Evolutionary conservation across 306 rosid genomes (phyloP).

Genomic region (Acacia confusa): DNA sequence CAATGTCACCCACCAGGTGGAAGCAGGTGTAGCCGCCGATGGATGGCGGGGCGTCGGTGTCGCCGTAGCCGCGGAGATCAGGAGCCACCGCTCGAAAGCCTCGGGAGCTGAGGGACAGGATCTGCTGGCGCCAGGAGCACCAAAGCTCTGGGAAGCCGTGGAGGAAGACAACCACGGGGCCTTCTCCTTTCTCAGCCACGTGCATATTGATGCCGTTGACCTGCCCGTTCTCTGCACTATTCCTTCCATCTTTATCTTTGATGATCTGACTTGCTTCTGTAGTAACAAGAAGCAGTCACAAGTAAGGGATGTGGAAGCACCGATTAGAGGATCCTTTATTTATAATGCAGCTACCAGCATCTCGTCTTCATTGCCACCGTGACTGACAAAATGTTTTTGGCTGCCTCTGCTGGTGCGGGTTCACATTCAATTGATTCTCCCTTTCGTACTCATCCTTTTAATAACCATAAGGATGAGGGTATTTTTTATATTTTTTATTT

Average conservation of each 20-base stretch:
- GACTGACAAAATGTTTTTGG: too few species aligned
- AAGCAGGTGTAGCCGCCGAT: constrained; percentile 15
- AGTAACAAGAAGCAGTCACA: not conserved
- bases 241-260: constrained; percentile 16
- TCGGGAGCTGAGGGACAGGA: constrained; percentile 25
- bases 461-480: too few species aligned
- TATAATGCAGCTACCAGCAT: too few species aligned
- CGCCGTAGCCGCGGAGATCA: constrained; percentile 40
- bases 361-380: too few species aligned
- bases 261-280: not conserved
- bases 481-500: too few species aligned
- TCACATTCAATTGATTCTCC: too few species aligned
- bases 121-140: constrained; percentile 53
- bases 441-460: too few species aligned
- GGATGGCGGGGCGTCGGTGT: constrained; percentile 29
- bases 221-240: constrained; percentile 33
- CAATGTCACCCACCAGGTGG: constrained; percentile 37
- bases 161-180: constrained; percentile 42
- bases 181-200: constrained; percentile 44
- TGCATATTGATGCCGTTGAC: constrained; percentile 50
- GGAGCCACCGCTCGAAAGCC: constrained; percentile 46
- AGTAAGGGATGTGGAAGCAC: not conserved
- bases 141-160: constrained; percentile 53
- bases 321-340: not conserved
- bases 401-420: too few species aligned